phyloP scores from a whole-genome alignment of 2,329 filamentous ascomycete species.

The Hypocrella siamensis region DNA sequence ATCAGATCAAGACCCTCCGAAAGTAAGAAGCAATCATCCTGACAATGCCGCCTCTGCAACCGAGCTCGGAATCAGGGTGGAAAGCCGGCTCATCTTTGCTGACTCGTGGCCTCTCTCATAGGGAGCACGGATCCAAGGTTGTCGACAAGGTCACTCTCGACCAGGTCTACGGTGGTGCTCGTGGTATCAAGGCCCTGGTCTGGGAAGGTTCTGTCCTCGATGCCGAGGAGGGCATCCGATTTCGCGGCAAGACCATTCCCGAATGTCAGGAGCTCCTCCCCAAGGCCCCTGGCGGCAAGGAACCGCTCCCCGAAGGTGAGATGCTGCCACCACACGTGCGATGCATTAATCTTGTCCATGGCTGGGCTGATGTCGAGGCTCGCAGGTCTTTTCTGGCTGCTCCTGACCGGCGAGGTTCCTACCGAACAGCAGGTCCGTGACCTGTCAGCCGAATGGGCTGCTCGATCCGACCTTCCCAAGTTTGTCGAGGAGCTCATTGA shows the following conservation, averaged over 20 bases:
- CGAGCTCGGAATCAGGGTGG: not conserved
- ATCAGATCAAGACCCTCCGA: conserved; percentile 97
- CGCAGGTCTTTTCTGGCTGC: conserved; percentile 93
- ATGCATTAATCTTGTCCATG: not conserved
- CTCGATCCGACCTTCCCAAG: conserved; percentile 90
- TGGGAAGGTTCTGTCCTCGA: conserved; percentile 99
- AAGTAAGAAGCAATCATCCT: conserved; percentile 47
- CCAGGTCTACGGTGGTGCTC: conserved; percentile 98
- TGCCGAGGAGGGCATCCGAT: conserved; percentile 96
- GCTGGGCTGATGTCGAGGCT: not conserved
- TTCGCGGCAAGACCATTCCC: conserved; percentile 97
- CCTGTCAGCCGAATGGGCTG: conserved; percentile 96
- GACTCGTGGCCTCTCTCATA: conserved; percentile 19
- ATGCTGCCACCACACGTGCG: not conserved
- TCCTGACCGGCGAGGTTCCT: conserved; percentile 94
- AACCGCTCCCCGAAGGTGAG: conserved; percentile 86
- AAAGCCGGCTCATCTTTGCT: conserved; percentile 3
- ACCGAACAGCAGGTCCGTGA: conserved; percentile 97
- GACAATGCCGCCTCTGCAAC: not conserved
- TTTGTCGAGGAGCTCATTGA: conserved; percentile 99
- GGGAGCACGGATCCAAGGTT: conserved; percentile 90
- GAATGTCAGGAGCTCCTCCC: conserved; percentile 96
- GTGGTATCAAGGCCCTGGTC: conserved; percentile 95
- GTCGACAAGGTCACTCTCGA: conserved; percentile 96
- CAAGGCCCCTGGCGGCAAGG: conserved; percentile 89